Conservation (phyloP, 495 filamentous ascomycete genomes). For the Penicillium crystallinum region DNA sequence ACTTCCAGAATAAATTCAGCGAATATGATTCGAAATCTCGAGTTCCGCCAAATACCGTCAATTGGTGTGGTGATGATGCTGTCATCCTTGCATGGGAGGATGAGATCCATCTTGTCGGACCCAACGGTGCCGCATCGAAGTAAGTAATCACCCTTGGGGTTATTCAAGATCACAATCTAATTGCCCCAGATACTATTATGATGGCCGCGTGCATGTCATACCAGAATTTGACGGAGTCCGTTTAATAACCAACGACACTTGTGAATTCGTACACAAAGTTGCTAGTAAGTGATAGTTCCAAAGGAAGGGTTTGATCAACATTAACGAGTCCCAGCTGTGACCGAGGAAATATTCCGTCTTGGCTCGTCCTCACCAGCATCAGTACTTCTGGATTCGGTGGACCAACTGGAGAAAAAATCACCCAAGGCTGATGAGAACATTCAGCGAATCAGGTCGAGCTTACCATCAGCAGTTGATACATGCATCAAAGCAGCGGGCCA, state of each 20-base stretch:
- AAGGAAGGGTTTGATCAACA: no score
- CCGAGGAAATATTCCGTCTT: conserved; percentile 80
- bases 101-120: conserved; percentile 92
- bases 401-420: conserved; percentile 86
- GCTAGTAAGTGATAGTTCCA: conserved; percentile 42
- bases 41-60: conserved; percentile 79
- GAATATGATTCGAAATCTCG: conserved; percentile 86
- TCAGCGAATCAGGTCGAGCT: conserved; percentile 77
- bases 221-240: conserved; percentile 86
- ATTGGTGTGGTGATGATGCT: conserved; percentile 96
- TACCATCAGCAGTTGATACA: conserved; percentile 86
- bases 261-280: conserved; percentile 93
- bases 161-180: conserved; percentile 7
- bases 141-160: conserved; percentile 20
- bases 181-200: conserved; percentile 69
- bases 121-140: conserved; percentile 69
- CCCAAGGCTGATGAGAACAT: conserved; percentile 98
- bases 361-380: conserved; percentile 85
- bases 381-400: conserved; percentile 84
- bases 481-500: conserved; percentile 89
- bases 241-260: conserved; percentile 82
- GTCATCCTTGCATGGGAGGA: conserved; percentile 96
- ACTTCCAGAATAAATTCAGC: conserved; percentile 86
- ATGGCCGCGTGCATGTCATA: conserved; percentile 82
- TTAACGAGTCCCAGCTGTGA: conserved; percentile 49